Base-by-base conservation (phyloP, 2,329 filamentous ascomycete species). In the Hymenoscyphus repandus region DNA sequence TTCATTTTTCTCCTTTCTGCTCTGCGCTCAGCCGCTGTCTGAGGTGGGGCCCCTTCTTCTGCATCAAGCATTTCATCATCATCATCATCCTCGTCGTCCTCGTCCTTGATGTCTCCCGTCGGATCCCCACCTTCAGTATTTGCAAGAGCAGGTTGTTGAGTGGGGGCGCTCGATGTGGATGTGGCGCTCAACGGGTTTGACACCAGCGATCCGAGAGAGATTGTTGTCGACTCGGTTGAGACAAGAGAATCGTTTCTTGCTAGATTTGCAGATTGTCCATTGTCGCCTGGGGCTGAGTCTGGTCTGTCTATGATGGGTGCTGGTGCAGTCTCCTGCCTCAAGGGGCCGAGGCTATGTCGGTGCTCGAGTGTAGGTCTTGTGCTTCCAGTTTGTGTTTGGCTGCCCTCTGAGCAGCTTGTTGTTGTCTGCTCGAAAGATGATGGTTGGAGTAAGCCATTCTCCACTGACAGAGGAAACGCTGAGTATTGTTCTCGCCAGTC, bases 1-100 rank as follows among this genome's bases (percentile, higher is more conserved):
- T 92, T 92, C 87, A 84, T 85, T 67, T 85, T 86, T 56, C 78
- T 75, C 47, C 77, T 72, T 60, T 75, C 79, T 51, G 74, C 80
- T 33, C 74, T 74, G 51, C 75, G 74, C 64, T 83, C 81, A 30
- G 79, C 79, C 18, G 74, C 74, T 7, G 75, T 80, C 61, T 76
- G 77, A 32, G 74, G 71, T 40, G 68, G 69, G n/a, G 63, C 59
- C 33, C 58, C 62, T 37, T 76, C 74, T 31, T 70, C 70, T 15
- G 63, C 72, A 37, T 81, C 78, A 34, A 65, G 44, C 71, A 78
- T 76, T 22, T 79, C 77, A 37, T 83, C 80, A 27, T 84, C 79
- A 5, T 83, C 79, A 2, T 65, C 64, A 27, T 64, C 56, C 5
- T 66, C 65, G 22, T 64, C 61, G 15, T 63, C 62, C 43, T 66